phyloP scores from a whole-genome alignment of 257 asterid species.

The Nicotiana sylvestris region DNA sequence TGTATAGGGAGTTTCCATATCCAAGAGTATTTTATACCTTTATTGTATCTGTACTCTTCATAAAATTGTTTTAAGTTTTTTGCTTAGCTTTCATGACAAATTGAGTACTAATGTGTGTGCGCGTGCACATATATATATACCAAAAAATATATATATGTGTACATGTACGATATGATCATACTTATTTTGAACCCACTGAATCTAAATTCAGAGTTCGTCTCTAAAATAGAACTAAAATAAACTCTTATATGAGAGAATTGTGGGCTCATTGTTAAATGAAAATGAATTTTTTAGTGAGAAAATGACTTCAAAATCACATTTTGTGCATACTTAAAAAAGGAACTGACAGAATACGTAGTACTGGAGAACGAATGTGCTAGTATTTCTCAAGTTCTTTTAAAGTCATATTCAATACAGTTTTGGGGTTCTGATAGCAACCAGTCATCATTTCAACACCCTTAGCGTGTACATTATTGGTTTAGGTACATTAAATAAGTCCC shows the following conservation, averaged over 20 bases:
- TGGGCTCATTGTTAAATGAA: not conserved
- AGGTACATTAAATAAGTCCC: not conserved
- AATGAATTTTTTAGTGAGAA: not conserved
- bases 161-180: no score
- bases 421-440: not conserved
- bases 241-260: not conserved
- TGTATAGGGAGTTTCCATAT: no score
- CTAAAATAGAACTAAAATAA: no score
- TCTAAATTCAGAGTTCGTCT: no score
- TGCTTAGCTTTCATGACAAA: not conserved
- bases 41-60: not conserved
- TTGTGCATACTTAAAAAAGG: not conserved
- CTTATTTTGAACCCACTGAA: no score
- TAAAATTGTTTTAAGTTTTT: not conserved
- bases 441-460: not conserved
- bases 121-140: no score
- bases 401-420: constrained; percentile 2
- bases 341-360: not conserved
- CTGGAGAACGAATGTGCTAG: not conserved
- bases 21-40: no score
- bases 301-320: not conserved
- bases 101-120: not conserved
- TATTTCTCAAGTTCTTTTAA: not conserved
- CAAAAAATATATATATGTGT: no score
- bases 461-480: constrained; percentile 3